Base-by-base conservation (phyloP, 2,329 filamentous ascomycete species). In the Penicillium sp. region DNA sequence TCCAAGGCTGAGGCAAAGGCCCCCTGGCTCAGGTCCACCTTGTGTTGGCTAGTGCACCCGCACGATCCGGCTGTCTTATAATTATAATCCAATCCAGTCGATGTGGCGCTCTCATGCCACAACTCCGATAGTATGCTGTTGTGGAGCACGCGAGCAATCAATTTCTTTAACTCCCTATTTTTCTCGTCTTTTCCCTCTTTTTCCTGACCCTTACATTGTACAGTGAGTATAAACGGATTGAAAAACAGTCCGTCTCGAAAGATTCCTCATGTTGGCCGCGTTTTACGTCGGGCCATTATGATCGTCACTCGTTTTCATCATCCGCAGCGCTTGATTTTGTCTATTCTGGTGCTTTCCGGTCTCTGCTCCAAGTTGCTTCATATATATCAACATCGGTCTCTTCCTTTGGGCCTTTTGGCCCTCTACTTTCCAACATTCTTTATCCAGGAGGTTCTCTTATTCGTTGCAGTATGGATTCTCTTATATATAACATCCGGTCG, bases 381-480 rank as follows among this genome's bases (percentile, higher is more conserved):
- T 56, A 50, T 70, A 38, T 56, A 65, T 27, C 66, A 62, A 39
- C 67, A 69, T 60, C 52, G 53, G 37, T 63, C 62, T 2, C 56
- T 68, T 52, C 58, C 60, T 4, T 40, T 44, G 15, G 48, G 55
- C 42, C 52, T 58, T 41, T 64, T 70, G 35, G 56, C 64, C 13
- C 42, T 70, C 31, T 70, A 68, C 47, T 61, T 68, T 12, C 64
- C 64, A 2, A 68, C 68, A 4, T 65, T 70, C 32, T 69, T 69
- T 50, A 53, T 68, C 9, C 57, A 61, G n/a, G 68, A 70, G 59
- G 44, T 52, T 18, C 29, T 68, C 5, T 56, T 68, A 21, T 60
- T 61, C 25, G 46, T 65, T 9, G 38, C 60, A 27, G 57, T 58
- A 45, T 64, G 68, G 57, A 42, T 61, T 44, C 55, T 68, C 39